Percentiles rank a stretch among this genome's conserved stretches.
phyloP scores from a whole-genome alignment of 169 alveolate species.

The Plasmodium billcollinsi region DNA sequence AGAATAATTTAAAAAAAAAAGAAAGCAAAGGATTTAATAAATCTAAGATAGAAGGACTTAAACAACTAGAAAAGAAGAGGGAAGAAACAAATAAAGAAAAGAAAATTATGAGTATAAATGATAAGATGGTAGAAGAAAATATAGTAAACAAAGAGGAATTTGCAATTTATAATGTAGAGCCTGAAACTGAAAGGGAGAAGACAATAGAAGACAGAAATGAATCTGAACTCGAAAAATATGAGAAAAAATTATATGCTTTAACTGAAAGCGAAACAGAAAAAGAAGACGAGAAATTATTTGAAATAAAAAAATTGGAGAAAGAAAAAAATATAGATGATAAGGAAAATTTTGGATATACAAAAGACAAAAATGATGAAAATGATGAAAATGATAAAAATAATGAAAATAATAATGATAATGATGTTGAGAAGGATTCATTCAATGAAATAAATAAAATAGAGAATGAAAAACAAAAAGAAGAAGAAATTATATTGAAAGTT shows the following conservation, averaged over 20 bases:
- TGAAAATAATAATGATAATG: not conserved
- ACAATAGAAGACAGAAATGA: constrained; percentile 20
- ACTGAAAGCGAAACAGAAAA: constrained; percentile 28
- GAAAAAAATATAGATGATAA: constrained; percentile 2
- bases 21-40: constrained; percentile 2
- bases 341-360: not conserved
- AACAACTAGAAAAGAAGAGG: not conserved
- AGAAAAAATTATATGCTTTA: not conserved
- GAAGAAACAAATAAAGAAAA: constrained; percentile 28
- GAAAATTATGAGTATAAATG: constrained; percentile 8
- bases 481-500: not conserved
- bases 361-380: not conserved
- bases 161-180: constrained; percentile 6
- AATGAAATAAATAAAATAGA: not conserved
- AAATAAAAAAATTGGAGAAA: not conserved
- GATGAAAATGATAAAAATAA: not conserved
- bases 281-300: constrained; percentile 12
- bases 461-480: not conserved
- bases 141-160: constrained; percentile 20
- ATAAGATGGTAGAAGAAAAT: constrained; percentile 16
- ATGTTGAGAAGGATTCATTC: not conserved
- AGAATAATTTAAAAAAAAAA: constrained; percentile 12
- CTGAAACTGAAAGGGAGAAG: constrained; percentile 9
- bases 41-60: not conserved
- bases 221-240: constrained; percentile 12